A percentile compares a stretch with the other conserved stretches of the same genome.
Conservation (phyloP, 441 rosid species). For the Macaranga tanarius region DNA sequence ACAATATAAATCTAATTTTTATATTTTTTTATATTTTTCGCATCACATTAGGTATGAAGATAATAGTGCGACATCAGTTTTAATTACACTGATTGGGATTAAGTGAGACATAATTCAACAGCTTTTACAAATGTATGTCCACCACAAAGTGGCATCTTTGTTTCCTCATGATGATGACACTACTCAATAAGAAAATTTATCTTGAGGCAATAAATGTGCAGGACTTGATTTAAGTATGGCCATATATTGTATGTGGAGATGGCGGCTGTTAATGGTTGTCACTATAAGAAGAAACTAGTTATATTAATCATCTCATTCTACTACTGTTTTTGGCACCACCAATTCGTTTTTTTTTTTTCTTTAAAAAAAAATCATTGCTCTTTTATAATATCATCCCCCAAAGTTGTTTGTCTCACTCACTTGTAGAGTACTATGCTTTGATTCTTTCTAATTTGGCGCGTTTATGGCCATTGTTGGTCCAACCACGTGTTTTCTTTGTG, state of each 20-base stretch:
- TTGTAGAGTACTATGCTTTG: too few relatives aligned
- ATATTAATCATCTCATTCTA: neutral
- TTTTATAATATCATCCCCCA: too few relatives aligned
- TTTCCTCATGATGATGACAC: neutral
- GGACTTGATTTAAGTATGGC: too few relatives aligned
- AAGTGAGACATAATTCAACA: too few relatives aligned
- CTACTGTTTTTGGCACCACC: neutral
- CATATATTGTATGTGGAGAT: neutral
- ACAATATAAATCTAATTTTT: too few relatives aligned
- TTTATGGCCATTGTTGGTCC: neutral
- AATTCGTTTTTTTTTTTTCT: too few relatives aligned
- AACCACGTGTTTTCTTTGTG: neutral
- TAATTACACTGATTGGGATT: neutral
- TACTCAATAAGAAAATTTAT: neutral
- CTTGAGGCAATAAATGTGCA: neutral
- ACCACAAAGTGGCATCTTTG: neutral
- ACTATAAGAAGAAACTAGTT: neutral
- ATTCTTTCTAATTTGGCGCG: neutral
- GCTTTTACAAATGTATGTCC: neutral
- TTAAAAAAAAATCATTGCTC: neutral
- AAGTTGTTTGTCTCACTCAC: too few relatives aligned
- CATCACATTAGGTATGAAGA: too few relatives aligned
- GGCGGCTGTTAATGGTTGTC: neutral
- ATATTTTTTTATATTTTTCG: too few relatives aligned
- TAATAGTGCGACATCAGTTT: too few relatives aligned